Conservation (phyloP, 2,329 filamentous ascomycete species). For the Pyrenophora teres region DNA sequence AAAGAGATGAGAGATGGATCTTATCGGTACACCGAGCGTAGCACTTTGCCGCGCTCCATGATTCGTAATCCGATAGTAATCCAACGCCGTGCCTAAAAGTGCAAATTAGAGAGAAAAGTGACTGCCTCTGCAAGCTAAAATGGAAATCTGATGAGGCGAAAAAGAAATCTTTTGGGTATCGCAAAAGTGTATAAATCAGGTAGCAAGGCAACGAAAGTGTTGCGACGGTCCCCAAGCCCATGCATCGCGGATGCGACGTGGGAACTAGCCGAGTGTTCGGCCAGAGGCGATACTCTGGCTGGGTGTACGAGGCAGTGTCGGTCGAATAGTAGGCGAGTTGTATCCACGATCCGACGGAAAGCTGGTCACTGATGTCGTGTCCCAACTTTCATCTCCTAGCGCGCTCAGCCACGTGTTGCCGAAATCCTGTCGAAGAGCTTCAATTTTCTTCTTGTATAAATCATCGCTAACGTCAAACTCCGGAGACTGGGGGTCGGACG, state of each 20-base stretch:
- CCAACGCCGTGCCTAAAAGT: constrained; percentile 43
- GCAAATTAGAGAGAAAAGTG: constrained; percentile 10
- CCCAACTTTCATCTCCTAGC: constrained; percentile 74
- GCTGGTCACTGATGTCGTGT: constrained; percentile 40
- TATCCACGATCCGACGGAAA: constrained; percentile 41
- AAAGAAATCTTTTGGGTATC: constrained; percentile 45
- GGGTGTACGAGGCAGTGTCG: constrained; percentile 39
- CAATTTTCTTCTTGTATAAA: constrained; percentile 84
- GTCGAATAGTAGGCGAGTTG: constrained; percentile 39
- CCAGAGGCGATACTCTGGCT: constrained; percentile 49
- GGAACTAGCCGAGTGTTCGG: constrained; percentile 42
- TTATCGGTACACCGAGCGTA: constrained; percentile 41
- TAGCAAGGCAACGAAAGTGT: constrained; percentile 4
- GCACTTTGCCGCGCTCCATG: constrained; percentile 27
- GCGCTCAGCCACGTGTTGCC: constrained; percentile 87
- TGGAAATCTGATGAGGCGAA: constrained; percentile 13
- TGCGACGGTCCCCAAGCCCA: neutral
- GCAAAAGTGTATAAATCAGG: constrained; percentile 35
- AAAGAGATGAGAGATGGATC: constrained; percentile 15
- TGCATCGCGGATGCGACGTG: neutral
- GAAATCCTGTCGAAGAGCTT: constrained; percentile 81
- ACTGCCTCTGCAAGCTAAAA: constrained; percentile 6
- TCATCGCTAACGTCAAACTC: constrained; percentile 74
- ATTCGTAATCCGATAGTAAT: constrained; percentile 19
- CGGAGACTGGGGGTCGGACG: constrained; percentile 18